Conservation (phyloP, 2,329 filamentous ascomycete species). For the Claviceps sp. region DNA sequence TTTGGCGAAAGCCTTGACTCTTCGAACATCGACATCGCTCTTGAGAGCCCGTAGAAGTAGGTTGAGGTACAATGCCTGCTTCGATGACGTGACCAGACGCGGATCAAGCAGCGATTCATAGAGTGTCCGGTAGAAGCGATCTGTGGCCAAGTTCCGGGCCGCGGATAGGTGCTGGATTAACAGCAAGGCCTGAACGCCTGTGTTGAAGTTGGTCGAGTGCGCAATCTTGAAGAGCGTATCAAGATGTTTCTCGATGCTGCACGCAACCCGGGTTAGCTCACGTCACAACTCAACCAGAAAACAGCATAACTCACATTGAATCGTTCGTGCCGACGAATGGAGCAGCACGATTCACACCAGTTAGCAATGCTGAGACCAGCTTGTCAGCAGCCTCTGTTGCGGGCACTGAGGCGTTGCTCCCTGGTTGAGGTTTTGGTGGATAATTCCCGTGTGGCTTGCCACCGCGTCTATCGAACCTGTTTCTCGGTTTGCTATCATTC, state of each 20-base stretch:
- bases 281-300: neutral
- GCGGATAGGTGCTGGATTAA: constrained; percentile 85
- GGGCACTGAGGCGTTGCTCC: constrained; percentile 29
- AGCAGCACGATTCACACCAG: constrained; percentile 89
- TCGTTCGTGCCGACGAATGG: constrained; percentile 79
- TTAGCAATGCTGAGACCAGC: constrained; percentile 79
- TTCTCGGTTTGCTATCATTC: constrained; percentile 11
- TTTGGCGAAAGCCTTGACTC: constrained; percentile 93
- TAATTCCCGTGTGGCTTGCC: constrained; percentile 10
- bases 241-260: constrained; percentile 70
- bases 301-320: constrained; percentile 40
- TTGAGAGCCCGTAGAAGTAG: constrained; percentile 80
- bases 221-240: constrained; percentile 93
- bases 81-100: constrained; percentile 76
- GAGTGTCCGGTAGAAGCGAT: constrained; percentile 87
- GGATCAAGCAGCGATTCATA: constrained; percentile 93
- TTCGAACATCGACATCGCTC: constrained; percentile 75
- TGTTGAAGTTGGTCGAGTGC: constrained; percentile 98
- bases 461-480: constrained; percentile 10
- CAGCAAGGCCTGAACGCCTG: constrained; percentile 87
- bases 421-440: neutral
- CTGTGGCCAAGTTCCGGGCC: constrained; percentile 66
- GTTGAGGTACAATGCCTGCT: constrained; percentile 91
- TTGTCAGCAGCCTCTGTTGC: constrained; percentile 67
- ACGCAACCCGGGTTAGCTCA: constrained; percentile 18